These are phyloP conservation scores for Colletotrichum simmondsii DNA, from an alignment of 2,329 filamentous ascomycete species.

Conservation along the genomic window DNA sequence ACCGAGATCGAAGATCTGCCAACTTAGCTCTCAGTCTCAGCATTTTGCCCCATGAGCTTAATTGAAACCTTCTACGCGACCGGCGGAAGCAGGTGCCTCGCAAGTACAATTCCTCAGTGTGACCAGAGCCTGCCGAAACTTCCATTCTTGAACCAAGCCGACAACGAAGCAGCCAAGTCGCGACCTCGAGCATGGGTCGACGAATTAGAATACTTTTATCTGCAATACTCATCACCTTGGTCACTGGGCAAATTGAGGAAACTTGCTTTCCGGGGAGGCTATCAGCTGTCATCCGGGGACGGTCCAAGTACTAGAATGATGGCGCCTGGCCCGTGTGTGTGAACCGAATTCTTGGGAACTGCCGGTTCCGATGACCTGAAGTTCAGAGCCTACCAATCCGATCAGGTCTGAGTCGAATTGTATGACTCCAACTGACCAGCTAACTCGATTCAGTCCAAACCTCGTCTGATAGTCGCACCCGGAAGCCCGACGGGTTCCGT, in stretches of 20 bases:
- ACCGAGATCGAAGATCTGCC: not conserved
- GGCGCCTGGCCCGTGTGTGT: not conserved
- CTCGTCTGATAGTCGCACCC: conserved; percentile 3
- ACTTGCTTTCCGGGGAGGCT: not conserved
- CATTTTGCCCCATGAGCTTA: not conserved
- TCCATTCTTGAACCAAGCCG: not conserved
- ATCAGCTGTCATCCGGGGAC: not conserved
- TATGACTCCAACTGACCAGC: conserved; percentile 15
- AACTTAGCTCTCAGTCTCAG: not conserved
- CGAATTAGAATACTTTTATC: not conserved
- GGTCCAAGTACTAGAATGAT: not conserved
- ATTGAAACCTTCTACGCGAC: not conserved
- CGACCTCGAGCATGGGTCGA: not conserved
- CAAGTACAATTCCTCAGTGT: not conserved
- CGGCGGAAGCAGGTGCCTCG: not conserved
- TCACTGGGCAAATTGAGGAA: not conserved
- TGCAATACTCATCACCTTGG: not conserved
- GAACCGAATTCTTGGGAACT: not conserved
- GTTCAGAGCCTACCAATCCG: not conserved
- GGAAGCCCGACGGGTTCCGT: not conserved
- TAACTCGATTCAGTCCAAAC: not conserved
- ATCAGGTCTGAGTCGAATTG: conserved; percentile 13
- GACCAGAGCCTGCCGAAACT: not conserved
- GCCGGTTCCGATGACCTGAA: too few relatives aligned
- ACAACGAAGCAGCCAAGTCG: not conserved